Evolutionary conservation across 148 eudicot genomes (phyloP).

Genomic region (Heliamphora exappendiculata): DNA sequence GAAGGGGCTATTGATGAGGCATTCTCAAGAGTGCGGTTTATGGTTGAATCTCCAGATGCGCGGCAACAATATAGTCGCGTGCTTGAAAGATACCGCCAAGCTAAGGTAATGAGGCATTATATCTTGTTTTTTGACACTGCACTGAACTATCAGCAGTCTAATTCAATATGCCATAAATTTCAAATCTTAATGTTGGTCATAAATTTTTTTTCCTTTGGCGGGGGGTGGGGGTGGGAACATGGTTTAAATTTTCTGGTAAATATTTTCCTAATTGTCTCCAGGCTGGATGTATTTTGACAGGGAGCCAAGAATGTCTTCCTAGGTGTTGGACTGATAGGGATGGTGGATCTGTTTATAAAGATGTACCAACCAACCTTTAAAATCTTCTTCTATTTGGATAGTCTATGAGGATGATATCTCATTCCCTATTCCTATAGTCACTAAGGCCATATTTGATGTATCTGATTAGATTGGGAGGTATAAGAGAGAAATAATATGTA

Average conservation of each 20-base stretch:
- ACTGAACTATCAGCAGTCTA: neutral
- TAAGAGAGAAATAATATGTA: too few relatives aligned
- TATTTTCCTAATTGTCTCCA: neutral
- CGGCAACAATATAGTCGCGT: constrained; percentile 78
- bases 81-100: constrained; percentile 66
- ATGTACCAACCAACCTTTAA: neutral
- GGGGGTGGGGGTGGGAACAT: neutral
- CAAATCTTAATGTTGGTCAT: neutral
- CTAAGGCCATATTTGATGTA: too few relatives aligned
- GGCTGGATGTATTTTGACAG: constrained; percentile 61
- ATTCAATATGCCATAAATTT: neutral
- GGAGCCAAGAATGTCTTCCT: neutral
- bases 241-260: neutral
- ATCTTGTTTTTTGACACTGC: neutral
- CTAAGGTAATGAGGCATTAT: constrained; percentile 45
- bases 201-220: neutral
- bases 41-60: constrained; percentile 79
- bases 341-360: neutral
- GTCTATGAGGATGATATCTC: neutral
- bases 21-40: constrained; percentile 67
- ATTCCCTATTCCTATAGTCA: neutral
- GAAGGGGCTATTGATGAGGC: constrained; percentile 77
- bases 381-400: neutral
- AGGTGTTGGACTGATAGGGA: neutral
- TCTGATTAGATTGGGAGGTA: too few relatives aligned